Evolutionary conservation across 2,329 filamentous ascomycete genomes (phyloP), one percentile per base, ranked within the genome.

Genomic region (Teratosphaeriaceae sp.): DNA sequence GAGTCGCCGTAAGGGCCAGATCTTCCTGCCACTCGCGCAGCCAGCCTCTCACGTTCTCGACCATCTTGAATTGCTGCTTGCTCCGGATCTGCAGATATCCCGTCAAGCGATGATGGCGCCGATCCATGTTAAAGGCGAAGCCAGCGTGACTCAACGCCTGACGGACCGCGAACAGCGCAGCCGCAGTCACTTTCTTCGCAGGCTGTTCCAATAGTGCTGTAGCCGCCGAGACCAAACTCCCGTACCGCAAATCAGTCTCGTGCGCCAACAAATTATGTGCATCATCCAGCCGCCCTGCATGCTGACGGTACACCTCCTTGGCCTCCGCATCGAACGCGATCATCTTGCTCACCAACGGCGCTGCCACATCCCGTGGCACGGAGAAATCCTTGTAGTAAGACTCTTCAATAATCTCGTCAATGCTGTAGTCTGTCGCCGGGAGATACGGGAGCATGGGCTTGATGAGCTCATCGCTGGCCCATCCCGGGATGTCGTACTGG

Each of bases 131-230:
- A 56, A 88, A 85, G 21, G 71, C 76, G 41, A 79, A 70, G 7
- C 81, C 78, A 46, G 80, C 74, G 30, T 73, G 69, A 19, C 73
- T 61, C 6, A 90, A 59, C 7, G 81, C 75, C 43, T 76, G 76
- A 51, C 88, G 82, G 5, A 88, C 78, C 3, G 85, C 84, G 54
- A 87, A 85, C 4, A 88, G 63, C 7, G 74, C 59, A 13, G 53
- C 45, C 12, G 51, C 34, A n/a, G 58, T 44, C 11, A 62, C 18
- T 61, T 58, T 1, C 22, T 57, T 46, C 12, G 56, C 42, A 11
- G 47, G 49, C 51, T 51, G 42, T 11, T 56, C 54, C 43, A 70
- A 58, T 19, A 77, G 54, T 6, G 56, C 63, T 24, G 64, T 60
- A 1, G 73, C 67, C 33, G 75, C 70, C 15, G 70, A 65, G 1